These are phyloP conservation scores for Pseudogymnoascus sp. DNA, from an alignment of 2,329 filamentous ascomycete genomes.

Conservation along the genomic window DNA sequence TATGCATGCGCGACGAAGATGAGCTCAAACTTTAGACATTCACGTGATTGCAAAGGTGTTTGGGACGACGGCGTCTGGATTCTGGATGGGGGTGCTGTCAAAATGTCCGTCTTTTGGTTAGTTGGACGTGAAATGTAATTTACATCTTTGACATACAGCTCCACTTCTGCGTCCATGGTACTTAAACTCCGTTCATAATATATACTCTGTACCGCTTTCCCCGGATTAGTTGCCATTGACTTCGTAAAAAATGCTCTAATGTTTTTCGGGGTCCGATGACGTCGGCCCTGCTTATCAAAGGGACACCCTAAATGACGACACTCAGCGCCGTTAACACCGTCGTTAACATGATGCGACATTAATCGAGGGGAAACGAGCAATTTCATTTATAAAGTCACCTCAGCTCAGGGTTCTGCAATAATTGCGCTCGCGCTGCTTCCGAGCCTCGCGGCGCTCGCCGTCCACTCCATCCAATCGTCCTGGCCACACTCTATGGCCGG, in stretches of 20 bases:
- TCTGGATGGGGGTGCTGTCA: neutral
- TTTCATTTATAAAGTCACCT: neutral
- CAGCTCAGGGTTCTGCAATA: neutral
- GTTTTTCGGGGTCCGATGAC: constrained; percentile 1
- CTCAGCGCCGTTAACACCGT: neutral
- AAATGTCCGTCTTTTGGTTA: neutral
- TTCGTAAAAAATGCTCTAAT: too few species aligned
- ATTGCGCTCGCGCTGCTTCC: neutral
- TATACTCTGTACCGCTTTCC: neutral
- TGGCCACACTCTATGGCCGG: neutral
- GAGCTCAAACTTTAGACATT: neutral
- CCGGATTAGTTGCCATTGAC: neutral
- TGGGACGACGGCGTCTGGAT: neutral
- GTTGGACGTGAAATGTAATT: neutral
- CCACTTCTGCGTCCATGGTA: neutral
- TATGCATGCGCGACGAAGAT: neutral
- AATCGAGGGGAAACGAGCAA: neutral
- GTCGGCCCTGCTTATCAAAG: neutral
- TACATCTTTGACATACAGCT: neutral
- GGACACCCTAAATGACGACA: neutral
- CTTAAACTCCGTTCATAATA: neutral
- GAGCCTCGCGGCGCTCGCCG: neutral
- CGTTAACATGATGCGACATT: neutral
- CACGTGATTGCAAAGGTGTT: neutral
- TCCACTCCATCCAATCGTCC: neutral